phyloP scores from a whole-genome alignment of 495 filamentous ascomycete genomes.

The Talaromyces trachyspermus region DNA sequence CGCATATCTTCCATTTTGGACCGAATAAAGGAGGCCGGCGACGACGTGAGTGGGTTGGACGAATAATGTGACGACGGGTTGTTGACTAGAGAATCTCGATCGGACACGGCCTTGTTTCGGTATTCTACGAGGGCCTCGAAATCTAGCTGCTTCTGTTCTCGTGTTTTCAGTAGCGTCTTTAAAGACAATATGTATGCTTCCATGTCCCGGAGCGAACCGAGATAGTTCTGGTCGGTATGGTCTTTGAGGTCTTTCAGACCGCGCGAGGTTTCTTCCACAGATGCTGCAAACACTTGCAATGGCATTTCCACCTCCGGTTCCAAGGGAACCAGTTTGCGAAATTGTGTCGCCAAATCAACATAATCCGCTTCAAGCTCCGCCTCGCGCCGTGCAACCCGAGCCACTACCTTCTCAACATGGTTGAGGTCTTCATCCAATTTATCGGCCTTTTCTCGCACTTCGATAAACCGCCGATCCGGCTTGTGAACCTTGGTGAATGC shows the following conservation, averaged over 20 bases:
- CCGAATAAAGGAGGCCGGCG: constrained; percentile 81
- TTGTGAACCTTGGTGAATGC: constrained; percentile 95
- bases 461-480: constrained; percentile 87
- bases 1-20: constrained; percentile 95
- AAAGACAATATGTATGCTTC: constrained; percentile 78
- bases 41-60: constrained; percentile 52
- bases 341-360: constrained; percentile 82
- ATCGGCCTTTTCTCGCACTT: constrained; percentile 85
- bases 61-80: constrained; percentile 52
- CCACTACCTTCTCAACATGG: constrained; percentile 89
- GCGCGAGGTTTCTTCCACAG: constrained; percentile 71
- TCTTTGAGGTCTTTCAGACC: constrained; percentile 74
- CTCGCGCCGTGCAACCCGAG: constrained; percentile 80
- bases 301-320: constrained; percentile 80
- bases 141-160: constrained; percentile 96
- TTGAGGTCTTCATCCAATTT: constrained; percentile 92
- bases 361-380: constrained; percentile 84
- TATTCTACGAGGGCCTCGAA: constrained; percentile 95
- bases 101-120: constrained; percentile 79
- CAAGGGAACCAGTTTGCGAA: constrained; percentile 83
- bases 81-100: constrained; percentile 73
- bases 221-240: constrained; percentile 91
- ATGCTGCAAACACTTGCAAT: constrained; percentile 74
- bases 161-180: constrained; percentile 80
- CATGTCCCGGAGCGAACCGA: constrained; percentile 87